Evolutionary conservation across 1,284 basidiomycete species (phyloP).

Genomic region (Schizophyllum commune): DNA sequence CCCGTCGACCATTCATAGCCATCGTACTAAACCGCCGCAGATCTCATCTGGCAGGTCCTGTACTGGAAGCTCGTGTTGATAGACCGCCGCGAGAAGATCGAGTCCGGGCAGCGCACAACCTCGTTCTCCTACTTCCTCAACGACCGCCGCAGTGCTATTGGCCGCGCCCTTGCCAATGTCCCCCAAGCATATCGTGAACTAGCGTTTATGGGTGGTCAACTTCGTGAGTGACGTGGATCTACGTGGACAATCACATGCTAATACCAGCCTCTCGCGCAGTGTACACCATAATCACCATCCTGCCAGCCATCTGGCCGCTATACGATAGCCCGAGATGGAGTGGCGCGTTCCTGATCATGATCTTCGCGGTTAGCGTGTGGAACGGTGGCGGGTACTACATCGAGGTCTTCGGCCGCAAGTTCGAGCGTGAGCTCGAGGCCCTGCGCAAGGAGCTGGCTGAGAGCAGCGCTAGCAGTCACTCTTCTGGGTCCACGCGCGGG

Average conservation of each 20-base stretch:
- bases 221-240: slow-evolving; percentile 41
- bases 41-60: slow-evolving; percentile 80
- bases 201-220: slow-evolving; percentile 81
- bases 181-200: slow-evolving; percentile 56
- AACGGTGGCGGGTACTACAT: slow-evolving; percentile 86
- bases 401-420: slow-evolving; percentile 94
- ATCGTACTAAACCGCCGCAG: slow-evolving; percentile 28
- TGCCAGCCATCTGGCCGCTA: slow-evolving; percentile 78
- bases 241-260: not conserved
- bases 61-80: slow-evolving; percentile 93
- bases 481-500: slow-evolving; percentile 19
- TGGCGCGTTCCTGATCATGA: slow-evolving; percentile 65
- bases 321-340: slow-evolving; percentile 75
- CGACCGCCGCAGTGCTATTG: slow-evolving; percentile 79
- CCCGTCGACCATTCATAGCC: too few species aligned
- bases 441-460: slow-evolving; percentile 82
- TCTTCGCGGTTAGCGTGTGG: slow-evolving; percentile 81
- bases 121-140: slow-evolving; percentile 82
- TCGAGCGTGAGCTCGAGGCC: slow-evolving; percentile 84
- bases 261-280: slow-evolving; percentile 32
- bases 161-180: slow-evolving; percentile 55
- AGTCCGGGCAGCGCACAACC: slow-evolving; percentile 80
- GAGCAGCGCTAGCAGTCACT: slow-evolving; percentile 43
- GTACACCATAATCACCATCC: slow-evolving; percentile 80
- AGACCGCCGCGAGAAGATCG: slow-evolving; percentile 77